Conservation (phyloP, 768 basidiomycete species). For the Collybia nuda region DNA sequence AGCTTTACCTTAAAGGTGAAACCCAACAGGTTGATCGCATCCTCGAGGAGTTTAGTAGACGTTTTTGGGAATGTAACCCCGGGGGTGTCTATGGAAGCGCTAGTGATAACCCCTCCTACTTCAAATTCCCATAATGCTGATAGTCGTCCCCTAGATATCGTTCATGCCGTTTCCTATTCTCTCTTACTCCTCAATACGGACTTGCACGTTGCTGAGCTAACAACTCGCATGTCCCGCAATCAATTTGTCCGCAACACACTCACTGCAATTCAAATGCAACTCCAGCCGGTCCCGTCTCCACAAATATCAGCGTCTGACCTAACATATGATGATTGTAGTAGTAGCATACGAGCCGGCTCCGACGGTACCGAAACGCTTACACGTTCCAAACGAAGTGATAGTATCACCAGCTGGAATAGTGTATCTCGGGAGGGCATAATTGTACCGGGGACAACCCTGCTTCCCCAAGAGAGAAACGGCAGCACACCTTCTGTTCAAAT, state of each 20-base stretch:
- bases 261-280: slow-evolving; percentile 77
- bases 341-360: slow-evolving; percentile 57
- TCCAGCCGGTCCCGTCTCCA: slow-evolving; percentile 51
- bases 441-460: slow-evolving; percentile 26
- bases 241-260: slow-evolving; percentile 96
- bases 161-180: slow-evolving; percentile 95
- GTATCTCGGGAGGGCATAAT: slow-evolving; percentile 59
- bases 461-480: slow-evolving; percentile 45
- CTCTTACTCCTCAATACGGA: slow-evolving; percentile 95
- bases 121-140: slow-evolving; percentile 5
- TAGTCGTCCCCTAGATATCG: slow-evolving; percentile 57
- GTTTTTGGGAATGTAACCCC: slow-evolving; percentile 93
- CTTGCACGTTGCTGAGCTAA: slow-evolving; percentile 90
- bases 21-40: slow-evolving; percentile 98
- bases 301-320: slow-evolving; percentile 60
- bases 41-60: slow-evolving; percentile 84
- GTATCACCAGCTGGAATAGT: slow-evolving; percentile 84
- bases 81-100: slow-evolving; percentile 77
- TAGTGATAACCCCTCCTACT: slow-evolving; percentile 50
- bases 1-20: slow-evolving; percentile 92
- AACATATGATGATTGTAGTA: slow-evolving; percentile 60
- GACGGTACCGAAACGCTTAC: slow-evolving; percentile 56
- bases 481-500: slow-evolving; percentile 67
- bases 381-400: slow-evolving; percentile 76
- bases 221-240: slow-evolving; percentile 83